These are phyloP conservation scores for Neurospora tetraspora DNA, from an alignment of 495 filamentous ascomycete species.

Conservation along the genomic window DNA sequence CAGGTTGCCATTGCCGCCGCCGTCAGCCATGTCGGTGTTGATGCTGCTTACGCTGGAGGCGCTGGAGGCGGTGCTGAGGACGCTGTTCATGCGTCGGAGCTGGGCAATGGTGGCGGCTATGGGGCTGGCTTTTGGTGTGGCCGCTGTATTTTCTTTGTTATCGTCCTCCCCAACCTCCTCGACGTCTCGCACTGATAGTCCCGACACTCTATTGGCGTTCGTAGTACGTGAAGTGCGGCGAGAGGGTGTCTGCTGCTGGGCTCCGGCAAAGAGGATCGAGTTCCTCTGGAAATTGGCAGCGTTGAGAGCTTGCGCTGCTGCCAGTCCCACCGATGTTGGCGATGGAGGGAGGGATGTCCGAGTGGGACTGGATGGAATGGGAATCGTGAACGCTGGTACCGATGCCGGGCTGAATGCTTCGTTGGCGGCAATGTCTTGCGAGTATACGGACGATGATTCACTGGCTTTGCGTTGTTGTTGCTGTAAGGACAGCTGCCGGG, in stretches of 20 bases:
- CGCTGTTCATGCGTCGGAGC: constrained; percentile 19
- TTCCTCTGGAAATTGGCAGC: constrained; percentile 1
- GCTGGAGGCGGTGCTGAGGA: constrained; percentile 11
- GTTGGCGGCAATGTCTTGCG: constrained; percentile 7
- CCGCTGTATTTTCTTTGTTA: neutral
- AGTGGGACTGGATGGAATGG: neutral
- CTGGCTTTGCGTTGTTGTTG: constrained; percentile 2
- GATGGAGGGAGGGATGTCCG: neutral
- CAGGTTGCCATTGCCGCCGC: neutral
- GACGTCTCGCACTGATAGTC: neutral
- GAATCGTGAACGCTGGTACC: neutral
- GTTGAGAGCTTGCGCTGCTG: constrained; percentile 6
- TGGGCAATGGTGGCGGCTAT: constrained; percentile 9
- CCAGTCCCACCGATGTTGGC: neutral
- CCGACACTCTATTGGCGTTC: neutral
- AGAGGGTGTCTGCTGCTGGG: neutral
- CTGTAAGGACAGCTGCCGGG: neutral
- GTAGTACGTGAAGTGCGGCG: neutral
- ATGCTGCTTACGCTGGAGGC: constrained; percentile 8
- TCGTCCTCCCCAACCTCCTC: neutral
- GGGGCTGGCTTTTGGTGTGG: neutral
- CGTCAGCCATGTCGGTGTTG: neutral
- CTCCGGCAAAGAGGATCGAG: neutral
- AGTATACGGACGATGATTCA: constrained; percentile 18
- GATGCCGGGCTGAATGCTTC: neutral